Evolutionary conservation across 169 alveolate genomes (phyloP), one percentile per base, ranked within the genome.

Genomic region (Cryptosporidium tyzzeri): DNA sequence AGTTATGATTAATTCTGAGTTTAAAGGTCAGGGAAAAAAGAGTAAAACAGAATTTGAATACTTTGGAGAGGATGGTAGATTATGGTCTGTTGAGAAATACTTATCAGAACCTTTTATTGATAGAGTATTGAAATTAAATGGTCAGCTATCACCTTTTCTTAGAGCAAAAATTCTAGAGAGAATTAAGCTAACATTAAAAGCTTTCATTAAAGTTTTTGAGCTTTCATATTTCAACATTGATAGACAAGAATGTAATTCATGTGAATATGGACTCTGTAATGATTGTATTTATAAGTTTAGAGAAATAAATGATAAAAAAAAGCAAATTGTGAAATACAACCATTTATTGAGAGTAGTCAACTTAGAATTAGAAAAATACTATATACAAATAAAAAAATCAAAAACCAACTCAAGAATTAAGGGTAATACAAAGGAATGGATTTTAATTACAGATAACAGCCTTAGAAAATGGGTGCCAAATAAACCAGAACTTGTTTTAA

Each of bases 11-110:
- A n/a, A 16, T 45, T 10, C 16, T 4, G 69, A 23, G n/a, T 14
- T 12, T 26, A n/a, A 4, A 10, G 41, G n/a, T 8, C 23, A 2
- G 26, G 37, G 5, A 12, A 55, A 53, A 35, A 73, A 23, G 4
- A 14, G n/a, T 8, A 31, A 23, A 45, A 3, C 23, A 29, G 69
- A 48, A 31, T 2, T 29, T 5, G 71, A 29, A 8, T 71, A 71
- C 10, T 71, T 71, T 23, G 85, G 69, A 39, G n/a, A 50, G 48
- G 85, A 71, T 26, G 85, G 85, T 10, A 16, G 4, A 14, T 26
- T 73, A 12, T 73, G 86, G 86, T 73, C 86, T 29, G 44, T 55
- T 29, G 71, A 73, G 55, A 55, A 44, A 59, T 73, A 73, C 68
- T 58, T 53, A 12, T 73, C 86, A 6, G 71, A 55, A 7, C 21